These are phyloP conservation scores for Fusarium pilosicola DNA, from an alignment of 2,329 filamentous ascomycete species.

Conservation along the genomic window DNA sequence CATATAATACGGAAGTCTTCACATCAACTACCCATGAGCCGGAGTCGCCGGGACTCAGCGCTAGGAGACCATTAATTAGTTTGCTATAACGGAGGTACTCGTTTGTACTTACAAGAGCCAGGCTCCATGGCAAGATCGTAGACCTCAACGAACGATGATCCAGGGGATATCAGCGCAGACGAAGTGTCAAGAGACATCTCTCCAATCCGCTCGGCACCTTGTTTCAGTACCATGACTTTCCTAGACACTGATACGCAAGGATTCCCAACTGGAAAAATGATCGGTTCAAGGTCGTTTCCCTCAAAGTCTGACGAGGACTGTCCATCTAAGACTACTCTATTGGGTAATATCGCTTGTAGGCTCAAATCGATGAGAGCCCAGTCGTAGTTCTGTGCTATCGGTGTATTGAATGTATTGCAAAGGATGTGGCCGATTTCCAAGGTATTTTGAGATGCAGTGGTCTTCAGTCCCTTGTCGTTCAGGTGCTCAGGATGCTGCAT, in stretches of 20 bases:
- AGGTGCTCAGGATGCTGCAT: not conserved
- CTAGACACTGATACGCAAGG: fast-evolving
- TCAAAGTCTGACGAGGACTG: not conserved
- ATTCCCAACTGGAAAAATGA: fast-evolving
- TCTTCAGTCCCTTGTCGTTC: too few species aligned
- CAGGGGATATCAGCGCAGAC: not conserved
- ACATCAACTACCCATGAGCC: not conserved
- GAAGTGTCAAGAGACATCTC: not conserved
- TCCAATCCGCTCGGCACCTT: not conserved
- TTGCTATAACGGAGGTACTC: fast-evolving
- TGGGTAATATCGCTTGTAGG: not conserved
- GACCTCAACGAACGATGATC: not conserved
- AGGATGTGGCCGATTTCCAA: not conserved
- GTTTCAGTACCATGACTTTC: not conserved
- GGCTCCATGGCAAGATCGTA: not conserved
- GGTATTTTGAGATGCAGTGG: too few species aligned
- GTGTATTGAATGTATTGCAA: not conserved
- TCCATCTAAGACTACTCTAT: not conserved
- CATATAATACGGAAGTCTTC: not conserved
- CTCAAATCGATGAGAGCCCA: not conserved
- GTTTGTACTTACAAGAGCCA: not conserved
- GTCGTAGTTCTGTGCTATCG: not conserved
- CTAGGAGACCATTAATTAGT: not conserved
- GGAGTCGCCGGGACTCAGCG: not conserved
- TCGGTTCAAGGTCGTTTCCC: too few species aligned